Evolutionary conservation across 2,329 filamentous ascomycete species (phyloP), one percentile per base, ranked within the genome.

Genomic region (Plectosphaerella sp.): DNA sequence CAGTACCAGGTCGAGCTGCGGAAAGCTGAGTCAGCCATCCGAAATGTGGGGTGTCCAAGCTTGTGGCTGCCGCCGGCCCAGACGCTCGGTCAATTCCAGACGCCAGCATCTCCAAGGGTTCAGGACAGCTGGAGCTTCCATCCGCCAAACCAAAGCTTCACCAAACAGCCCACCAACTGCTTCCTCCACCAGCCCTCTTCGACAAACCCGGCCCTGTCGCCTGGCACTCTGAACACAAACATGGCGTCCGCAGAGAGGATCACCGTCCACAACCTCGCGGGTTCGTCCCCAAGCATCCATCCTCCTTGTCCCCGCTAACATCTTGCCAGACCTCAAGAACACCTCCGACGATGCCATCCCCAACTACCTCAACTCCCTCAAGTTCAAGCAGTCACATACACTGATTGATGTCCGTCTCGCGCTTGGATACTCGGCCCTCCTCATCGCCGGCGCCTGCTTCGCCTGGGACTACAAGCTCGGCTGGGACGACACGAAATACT

Each of bases 291-390:
- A 52, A 48, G 37, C 35, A 3, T 49, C 39, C 41, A 15, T 20
- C 52, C 28, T 45, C 42, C 37, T 18, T 46, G 47, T 51, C 53
- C 53, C 54, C 51, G 58, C 54, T 49, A 43, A 54, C 48, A 51
- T 25, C 20, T 52, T 33, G 20, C 20, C 67, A 96, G 94, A 97
- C 68, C 87, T 99, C 58, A 97, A 97, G 73, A 96, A 94, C 75
- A 95, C 92, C 39, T 91, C 89, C 59, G 94, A 99, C 74, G 94
- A 99, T 73, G 91, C 92, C 52, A 86, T 99, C 54, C 85, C 89
- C 54, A 91, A 94, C 73, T 97, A 97, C 76, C 85, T 99, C 57
- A 93, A 90, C 72, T 89, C 85, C 33, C 84, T 97, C 67, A 86
- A 79, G 59, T 97, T 97, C 77, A 81, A 75, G 57, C 91, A 96